Conservation (phyloP, 2,329 filamentous ascomycete species). For the Parastagonospora avenae region DNA sequence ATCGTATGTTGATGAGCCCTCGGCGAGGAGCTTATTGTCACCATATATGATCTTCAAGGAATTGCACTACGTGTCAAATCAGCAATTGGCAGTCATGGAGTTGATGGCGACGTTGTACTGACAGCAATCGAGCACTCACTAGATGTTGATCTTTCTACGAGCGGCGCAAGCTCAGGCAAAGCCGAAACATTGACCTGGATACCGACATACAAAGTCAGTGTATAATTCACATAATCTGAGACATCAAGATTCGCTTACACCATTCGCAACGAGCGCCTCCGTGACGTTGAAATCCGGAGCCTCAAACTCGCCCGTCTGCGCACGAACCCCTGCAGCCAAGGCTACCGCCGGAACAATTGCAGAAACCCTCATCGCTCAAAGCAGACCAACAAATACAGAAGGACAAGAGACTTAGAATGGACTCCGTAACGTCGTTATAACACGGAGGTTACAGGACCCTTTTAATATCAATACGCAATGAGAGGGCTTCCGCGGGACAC, state of each 20-base stretch:
- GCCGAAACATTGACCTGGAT: conserved; percentile 23
- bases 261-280: conserved; percentile 22
- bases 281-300: conserved; percentile 25
- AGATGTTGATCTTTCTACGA: conserved; percentile 3
- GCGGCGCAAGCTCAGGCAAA: conserved; percentile 17
- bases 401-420: not conserved
- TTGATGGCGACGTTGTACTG: conserved; percentile 11
- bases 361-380: conserved; percentile 12
- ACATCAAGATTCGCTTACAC: too few relatives aligned
- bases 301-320: conserved; percentile 20
- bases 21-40: conserved; percentile 15
- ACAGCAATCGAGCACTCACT: conserved; percentile 27
- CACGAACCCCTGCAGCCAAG: conserved; percentile 11
- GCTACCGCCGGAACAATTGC: conserved; percentile 10
- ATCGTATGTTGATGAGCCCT: conserved; percentile 20
- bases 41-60: conserved; percentile 30
- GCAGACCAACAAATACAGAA: not conserved
- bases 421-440: not conserved
- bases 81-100: conserved; percentile 7
- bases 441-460: not conserved
- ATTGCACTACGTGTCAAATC: conserved; percentile 21
- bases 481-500: not conserved
- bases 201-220: too few relatives aligned
- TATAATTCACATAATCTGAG: too few relatives aligned
- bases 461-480: not conserved